Conservation (phyloP, 805 yeast species). For the Candida silvicultrix region DNA sequence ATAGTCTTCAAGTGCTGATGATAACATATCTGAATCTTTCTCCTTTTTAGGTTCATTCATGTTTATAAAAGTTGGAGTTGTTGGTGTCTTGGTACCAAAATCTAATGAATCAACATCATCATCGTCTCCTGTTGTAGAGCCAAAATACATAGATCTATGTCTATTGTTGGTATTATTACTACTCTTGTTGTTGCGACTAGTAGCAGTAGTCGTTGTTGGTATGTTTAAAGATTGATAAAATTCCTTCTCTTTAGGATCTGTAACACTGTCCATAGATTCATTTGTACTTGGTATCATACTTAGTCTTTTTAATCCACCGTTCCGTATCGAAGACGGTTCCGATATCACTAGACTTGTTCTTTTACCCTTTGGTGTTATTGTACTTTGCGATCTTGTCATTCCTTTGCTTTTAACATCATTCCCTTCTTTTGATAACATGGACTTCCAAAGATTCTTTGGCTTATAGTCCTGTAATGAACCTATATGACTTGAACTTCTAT, state of each 20-base stretch:
- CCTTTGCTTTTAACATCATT: not conserved
- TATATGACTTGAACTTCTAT: not conserved
- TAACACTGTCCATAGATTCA: conserved; percentile 4
- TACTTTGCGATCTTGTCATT: not conserved
- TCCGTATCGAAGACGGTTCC: conserved; percentile 1
- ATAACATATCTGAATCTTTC: conserved; percentile 3
- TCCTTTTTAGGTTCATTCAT: not conserved
- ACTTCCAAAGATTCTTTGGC: not conserved
- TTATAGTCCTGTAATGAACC: not conserved
- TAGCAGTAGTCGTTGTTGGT: not conserved
- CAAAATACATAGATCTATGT: not conserved
- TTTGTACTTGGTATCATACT: not conserved
- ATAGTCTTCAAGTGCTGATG: conserved; percentile 17
- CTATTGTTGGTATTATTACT: no score
- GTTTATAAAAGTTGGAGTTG: not conserved
- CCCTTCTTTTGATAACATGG: not conserved
- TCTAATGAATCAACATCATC: conserved; percentile 2
- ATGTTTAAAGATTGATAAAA: conserved; percentile 9
- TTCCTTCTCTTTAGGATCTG: conserved; percentile 19
- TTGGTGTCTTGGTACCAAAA: not conserved
- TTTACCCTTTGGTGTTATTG: not conserved
- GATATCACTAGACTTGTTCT: conserved; percentile 4
- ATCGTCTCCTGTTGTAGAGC: not conserved
- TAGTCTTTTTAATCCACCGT: not conserved
- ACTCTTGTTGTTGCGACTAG: not conserved